Evolutionary conservation across 495 filamentous ascomycete species (phyloP), one percentile per base, ranked within the genome.

Genomic region (Gamarada debralockiae): DNA sequence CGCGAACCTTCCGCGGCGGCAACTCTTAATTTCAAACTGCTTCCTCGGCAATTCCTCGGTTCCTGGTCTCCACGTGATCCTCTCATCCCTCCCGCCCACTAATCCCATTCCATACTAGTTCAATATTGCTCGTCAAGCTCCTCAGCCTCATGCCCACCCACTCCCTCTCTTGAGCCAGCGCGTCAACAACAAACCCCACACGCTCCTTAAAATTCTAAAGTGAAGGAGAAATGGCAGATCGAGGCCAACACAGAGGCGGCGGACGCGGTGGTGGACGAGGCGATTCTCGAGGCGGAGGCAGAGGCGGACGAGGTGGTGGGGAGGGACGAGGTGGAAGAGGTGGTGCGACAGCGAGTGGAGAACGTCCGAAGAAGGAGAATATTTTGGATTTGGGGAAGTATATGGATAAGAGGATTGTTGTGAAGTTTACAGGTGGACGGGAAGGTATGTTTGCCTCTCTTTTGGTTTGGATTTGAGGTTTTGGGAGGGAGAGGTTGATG

Each of bases 311-410:
- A 22, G 71, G 74, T 55, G 68, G 74, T 50, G 70, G 77, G 48
- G 70, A 73, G 49, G 67, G 70, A 48, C 65, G 70, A 41, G 69
- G 73, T 52, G 64, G 71, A 12, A 61, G 65, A 25, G 67, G 70
- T 63, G 68, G 69, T 62, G 67, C 67, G 10, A 63, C 67, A 34
- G 68, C 67, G 48, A 61, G 65, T 39, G 71, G 70, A 57, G 85
- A 90, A 65, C 85, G 87, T 58, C 89, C 91, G 53, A 96, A 96
- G 80, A 96, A 97, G 73, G 92, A 98, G 67, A 96, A 97, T 65
- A 98, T 98, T 62, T 80, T 98, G 18, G 93, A 98, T 58, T 72
- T 98, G 55, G 81, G 75, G 65, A 95, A 95, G 73, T 98, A 96
- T 65, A 90, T 95, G 83, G 93, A 97, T 69, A 92, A 96, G 78